phyloP scores from a whole-genome alignment of 2,329 filamentous ascomycete species.

The Aspergillus aculeatinus region DNA sequence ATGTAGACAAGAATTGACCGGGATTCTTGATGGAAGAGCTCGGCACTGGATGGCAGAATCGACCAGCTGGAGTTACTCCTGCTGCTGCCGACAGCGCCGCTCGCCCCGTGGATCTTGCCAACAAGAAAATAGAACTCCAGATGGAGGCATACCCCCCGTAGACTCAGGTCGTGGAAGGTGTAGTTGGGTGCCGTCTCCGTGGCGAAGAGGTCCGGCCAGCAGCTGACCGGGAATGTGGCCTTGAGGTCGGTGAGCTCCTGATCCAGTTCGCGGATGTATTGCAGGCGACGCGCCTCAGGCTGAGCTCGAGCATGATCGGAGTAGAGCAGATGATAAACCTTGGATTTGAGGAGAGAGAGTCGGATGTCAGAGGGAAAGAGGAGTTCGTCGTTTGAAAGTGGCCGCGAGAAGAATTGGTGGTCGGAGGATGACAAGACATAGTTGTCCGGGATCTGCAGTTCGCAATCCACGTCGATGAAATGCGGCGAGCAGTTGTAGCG shows the following conservation, averaged over 20 bases:
- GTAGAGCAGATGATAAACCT: slow-evolving; percentile 22
- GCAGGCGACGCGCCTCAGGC: slow-evolving; percentile 21
- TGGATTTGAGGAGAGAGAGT: slow-evolving; percentile 25
- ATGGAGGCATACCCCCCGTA: slow-evolving; percentile 26
- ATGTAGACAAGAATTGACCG: slow-evolving; percentile 25
- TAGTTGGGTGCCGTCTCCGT: slow-evolving; percentile 20
- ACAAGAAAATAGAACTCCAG: slow-evolving; percentile 29
- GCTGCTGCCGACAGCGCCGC: neutral
- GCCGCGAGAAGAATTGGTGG: slow-evolving; percentile 22
- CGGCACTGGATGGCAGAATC: slow-evolving; percentile 22
- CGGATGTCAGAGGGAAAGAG: slow-evolving; percentile 29
- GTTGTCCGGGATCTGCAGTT: slow-evolving; percentile 22
- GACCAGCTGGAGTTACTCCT: slow-evolving; percentile 6
- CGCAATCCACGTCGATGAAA: slow-evolving; percentile 24
- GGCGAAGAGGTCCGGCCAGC: slow-evolving; percentile 21
- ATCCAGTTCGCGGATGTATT: slow-evolving; percentile 26
- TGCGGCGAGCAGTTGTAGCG: slow-evolving; percentile 21
- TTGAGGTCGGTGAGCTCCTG: slow-evolving; percentile 23
- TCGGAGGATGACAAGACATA: slow-evolving; percentile 21
- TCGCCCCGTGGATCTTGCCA: slow-evolving; percentile 25
- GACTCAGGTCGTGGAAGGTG: slow-evolving; percentile 25
- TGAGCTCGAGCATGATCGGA: slow-evolving; percentile 16
- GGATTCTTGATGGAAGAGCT: slow-evolving; percentile 24
- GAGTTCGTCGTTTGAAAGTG: slow-evolving; percentile 21
- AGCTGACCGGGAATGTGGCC: slow-evolving; percentile 18